These are phyloP conservation scores for Diaporthe ilicicola DNA, from an alignment of 2,329 filamentous ascomycete species.

Conservation along the genomic window DNA sequence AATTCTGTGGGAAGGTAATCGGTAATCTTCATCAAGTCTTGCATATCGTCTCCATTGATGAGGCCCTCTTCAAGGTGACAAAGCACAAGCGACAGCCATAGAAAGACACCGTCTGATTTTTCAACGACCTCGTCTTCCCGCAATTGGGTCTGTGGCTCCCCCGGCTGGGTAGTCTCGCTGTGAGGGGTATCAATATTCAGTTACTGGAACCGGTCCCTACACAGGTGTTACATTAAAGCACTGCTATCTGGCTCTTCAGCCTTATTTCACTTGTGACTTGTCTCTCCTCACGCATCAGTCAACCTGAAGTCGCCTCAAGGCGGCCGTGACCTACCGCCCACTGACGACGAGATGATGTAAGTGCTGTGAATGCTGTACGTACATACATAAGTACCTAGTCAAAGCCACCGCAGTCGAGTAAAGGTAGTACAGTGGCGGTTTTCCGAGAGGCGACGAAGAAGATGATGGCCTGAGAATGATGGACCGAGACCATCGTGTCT, in stretches of 20 bases:
- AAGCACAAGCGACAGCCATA: slow-evolving; percentile 2
- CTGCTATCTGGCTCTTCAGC: background rate
- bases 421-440: background rate
- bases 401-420: background rate
- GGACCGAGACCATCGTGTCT: slow-evolving; percentile 2
- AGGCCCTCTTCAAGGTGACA: background rate
- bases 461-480: background rate
- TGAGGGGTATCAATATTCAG: background rate
- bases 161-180: background rate
- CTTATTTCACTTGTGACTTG: background rate
- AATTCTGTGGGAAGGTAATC: background rate
- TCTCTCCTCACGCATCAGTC: background rate
- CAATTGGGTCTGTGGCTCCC: background rate
- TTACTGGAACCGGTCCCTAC: background rate
- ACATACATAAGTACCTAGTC: no score
- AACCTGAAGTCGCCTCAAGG: background rate
- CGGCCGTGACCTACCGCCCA: no score
- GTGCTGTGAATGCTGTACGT: no score
- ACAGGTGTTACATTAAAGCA: no score
- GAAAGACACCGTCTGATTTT: slow-evolving; percentile 4
- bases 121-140: background rate
- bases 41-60: background rate
- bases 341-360: no score
- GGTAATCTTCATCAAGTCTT: background rate
- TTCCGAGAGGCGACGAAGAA: background rate